These are phyloP conservation scores for Warburgia ugandensis DNA, from an alignment of 164 flowering plant genomes.

Conservation along the genomic window DNA sequence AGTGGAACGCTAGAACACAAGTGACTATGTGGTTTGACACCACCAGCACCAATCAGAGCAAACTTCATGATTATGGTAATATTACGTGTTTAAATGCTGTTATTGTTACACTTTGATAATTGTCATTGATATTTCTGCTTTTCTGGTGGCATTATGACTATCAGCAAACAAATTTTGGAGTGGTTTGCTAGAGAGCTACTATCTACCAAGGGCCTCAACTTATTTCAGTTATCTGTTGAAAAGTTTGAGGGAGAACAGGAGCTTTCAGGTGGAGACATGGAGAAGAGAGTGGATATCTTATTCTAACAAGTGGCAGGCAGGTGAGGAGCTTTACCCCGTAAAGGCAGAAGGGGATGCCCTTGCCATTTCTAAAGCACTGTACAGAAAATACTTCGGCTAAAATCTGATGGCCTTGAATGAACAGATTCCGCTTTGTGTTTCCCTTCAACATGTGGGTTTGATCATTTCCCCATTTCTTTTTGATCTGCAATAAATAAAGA, in stretches of 20 bases:
- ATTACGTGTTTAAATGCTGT: slow-evolving; percentile 3
- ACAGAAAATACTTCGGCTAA: slow-evolving; percentile 47
- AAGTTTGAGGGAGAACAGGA: slow-evolving; percentile 44
- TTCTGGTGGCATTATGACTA: not conserved
- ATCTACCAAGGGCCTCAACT: slow-evolving; percentile 79
- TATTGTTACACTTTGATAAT: not conserved
- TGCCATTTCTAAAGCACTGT: slow-evolving; percentile 44
- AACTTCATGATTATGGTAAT: slow-evolving; percentile 95
- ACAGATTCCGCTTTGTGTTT: no score
- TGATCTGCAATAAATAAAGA: no score
- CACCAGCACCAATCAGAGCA: slow-evolving; percentile 61
- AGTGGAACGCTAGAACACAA: slow-evolving; percentile 72
- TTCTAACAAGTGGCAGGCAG: slow-evolving; percentile 81
- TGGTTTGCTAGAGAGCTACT: slow-evolving; percentile 63
- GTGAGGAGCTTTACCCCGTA: slow-evolving; percentile 49
- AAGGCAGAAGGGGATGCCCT: slow-evolving; percentile 61
- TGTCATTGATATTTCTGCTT: not conserved
- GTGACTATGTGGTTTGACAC: slow-evolving; percentile 82
- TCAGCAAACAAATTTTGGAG: slow-evolving; percentile 96
- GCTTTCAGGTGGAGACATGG: slow-evolving; percentile 64
- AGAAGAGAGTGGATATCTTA: slow-evolving; percentile 72
- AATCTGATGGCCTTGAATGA: no score
- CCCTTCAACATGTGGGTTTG: no score
- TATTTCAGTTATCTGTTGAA: slow-evolving; percentile 43
- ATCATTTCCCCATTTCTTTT: no score